Base-by-base conservation (phyloP, 495 filamentous ascomycete genomes). In the Poronia punctata region DNA sequence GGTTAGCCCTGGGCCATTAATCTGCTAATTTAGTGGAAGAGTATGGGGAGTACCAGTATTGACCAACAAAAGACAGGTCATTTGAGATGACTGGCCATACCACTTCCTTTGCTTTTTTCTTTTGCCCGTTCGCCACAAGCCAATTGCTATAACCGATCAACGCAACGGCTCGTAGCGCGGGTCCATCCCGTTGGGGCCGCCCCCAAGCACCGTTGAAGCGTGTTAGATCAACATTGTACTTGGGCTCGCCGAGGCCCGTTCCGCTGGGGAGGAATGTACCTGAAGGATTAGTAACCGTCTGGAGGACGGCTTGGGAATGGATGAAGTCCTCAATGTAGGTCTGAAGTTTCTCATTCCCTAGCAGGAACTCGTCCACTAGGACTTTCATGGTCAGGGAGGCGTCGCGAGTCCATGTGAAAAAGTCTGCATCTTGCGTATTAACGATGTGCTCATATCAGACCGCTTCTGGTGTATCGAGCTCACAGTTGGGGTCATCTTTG, bases 351-450 rank as follows among this genome's bases (percentile, higher is more conserved):
- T 18, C 27, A 10, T 45, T 4, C 34, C 42, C 42, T 22, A 61
- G 65, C 18, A 64, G 49, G 43, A 73, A 74, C 29, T 62, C 57
- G 41, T 78, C 71, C 24, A 78, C 57, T n/a, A 82, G 48, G 34
- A 67, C 62, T 38, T 77, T 75, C 41, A 75, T 49, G 0, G 71
- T 75, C 21, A 82, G 57, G 1, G 72, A 74, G 0, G 76, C 66
- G 43, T 82, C 78, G 35, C 78, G 64, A 37, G 71, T 75, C 78
- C 78, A 81, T 2, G 75, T 75, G 46, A 71, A 80, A 48, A 68
- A 79, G 38, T 77, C 72, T 78, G 17, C 22, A 16, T 21, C 2
- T 6, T 22, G 16, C 38, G 28, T n/a, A 8, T 21, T 9, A 14
- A 17, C 16, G n/a, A n/a, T n/a, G n/a, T n/a, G n/a, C n/a, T n/a